Evolutionary conservation across 805 yeast genomes (phyloP), one percentile per base, ranked within the genome.

Genomic region (Maudiozyma saulgeensis): DNA sequence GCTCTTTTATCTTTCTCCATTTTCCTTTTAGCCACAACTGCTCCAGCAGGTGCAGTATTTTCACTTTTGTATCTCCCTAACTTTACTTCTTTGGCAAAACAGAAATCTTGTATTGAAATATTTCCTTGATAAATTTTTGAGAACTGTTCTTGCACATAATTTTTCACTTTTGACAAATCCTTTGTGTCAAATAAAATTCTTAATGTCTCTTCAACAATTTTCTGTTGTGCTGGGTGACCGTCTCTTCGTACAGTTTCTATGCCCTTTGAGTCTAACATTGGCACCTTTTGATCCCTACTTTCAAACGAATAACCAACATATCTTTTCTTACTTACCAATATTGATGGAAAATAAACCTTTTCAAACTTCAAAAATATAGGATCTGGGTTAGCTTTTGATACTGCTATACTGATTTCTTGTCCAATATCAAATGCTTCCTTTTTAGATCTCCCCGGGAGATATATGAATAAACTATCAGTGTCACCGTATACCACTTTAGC

Each of bases 401-500:
- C 75, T 44, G 67, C 59, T 0, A 67, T 64, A 0, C 96, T 87
- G 59, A 93, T 82, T 41, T 79, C 81, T 31, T 73, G 66, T 0
- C 97, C 99, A 41, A 84, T 70, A 12, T 59, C 64, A 61, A 91
- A 89, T 0, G 98, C 97, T 28, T 89, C 91, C 2, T 69, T 76
- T 53, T 75, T 79, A 0, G 87, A 72, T 58, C 80, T 80, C 0
- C 96, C 96, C 0, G 97, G 97, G 4, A 93, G 72, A 60, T 87
- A 84, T 2, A 93, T 90, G 73, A 93, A 93, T 49, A 93, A 66
- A 40, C 96, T 87, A 66, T 93, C 99, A 0, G 99, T 93, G 63
- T 93, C 99, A 4, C 99, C 98, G 63, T 93, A 93, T 0, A 91
- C 96, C 0, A 93, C 96, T 58, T 85, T 81, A 0, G 96, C 97